These are phyloP conservation scores for Tolypocladium ovalisporum DNA, from an alignment of 2,329 filamentous ascomycete species.

Conservation along the genomic window DNA sequence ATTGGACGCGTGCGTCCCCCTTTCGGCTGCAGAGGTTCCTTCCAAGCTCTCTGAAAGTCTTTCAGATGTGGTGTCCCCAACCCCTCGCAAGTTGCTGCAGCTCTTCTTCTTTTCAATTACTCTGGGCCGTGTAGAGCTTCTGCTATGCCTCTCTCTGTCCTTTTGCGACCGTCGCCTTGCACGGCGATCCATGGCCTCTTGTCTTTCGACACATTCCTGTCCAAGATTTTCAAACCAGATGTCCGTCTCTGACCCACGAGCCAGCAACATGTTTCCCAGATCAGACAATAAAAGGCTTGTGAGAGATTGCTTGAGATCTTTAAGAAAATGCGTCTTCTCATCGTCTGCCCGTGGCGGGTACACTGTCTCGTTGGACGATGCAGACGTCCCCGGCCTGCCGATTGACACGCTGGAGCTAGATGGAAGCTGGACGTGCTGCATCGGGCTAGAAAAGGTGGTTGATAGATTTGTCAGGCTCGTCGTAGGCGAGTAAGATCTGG, in stretches of 20 bases:
- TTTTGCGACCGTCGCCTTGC: slow-evolving; percentile 29
- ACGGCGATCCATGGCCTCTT: slow-evolving; percentile 41
- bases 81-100: slow-evolving; percentile 50
- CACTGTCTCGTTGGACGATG: slow-evolving; percentile 57
- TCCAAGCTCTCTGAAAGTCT: slow-evolving; percentile 27
- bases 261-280: slow-evolving; percentile 74
- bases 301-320: slow-evolving; percentile 66
- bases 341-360: slow-evolving; percentile 50
- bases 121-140: slow-evolving; percentile 35
- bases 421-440: slow-evolving; percentile 28
- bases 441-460: slow-evolving; percentile 32
- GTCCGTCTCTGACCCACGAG: slow-evolving; percentile 87
- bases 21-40: slow-evolving; percentile 22
- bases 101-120: slow-evolving; percentile 57
- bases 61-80: slow-evolving; percentile 28
- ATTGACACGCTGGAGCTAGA: slow-evolving; percentile 36
- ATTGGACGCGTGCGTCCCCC: slow-evolving; percentile 25
- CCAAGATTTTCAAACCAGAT: slow-evolving; percentile 67
- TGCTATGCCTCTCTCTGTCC: slow-evolving; percentile 27
- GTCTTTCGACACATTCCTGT: slow-evolving; percentile 53
- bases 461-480: slow-evolving; percentile 50
- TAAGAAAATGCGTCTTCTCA: slow-evolving; percentile 69
- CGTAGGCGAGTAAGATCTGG: slow-evolving; percentile 49
- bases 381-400: slow-evolving; percentile 53
- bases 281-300: slow-evolving; percentile 83